Evolutionary conservation across 108 stramenopile species (phyloP), one percentile per base, ranked within the genome.

Genomic region (Nitzschia sp.): DNA sequence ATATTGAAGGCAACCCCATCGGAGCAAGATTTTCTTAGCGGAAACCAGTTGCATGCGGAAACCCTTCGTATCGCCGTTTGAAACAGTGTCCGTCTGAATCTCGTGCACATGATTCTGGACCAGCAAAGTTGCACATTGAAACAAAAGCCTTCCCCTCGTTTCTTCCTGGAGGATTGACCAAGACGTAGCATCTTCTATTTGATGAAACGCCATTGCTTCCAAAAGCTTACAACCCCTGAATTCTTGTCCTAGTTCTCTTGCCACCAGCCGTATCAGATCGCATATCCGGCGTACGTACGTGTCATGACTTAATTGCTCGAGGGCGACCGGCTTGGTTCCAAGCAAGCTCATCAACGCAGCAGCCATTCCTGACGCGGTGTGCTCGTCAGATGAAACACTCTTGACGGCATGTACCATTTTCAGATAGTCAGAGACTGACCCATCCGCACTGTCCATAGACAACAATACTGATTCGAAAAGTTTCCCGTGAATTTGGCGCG

Each of bases 361-460:
- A 53, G 79, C 76, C 37, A 83, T 65, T 10, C 71, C 76, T 75
- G 66, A 70, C 19, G 80, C 74, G 29, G 80, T 72, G 17, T 78
- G 14, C 6, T 69, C n/a, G 10, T 15, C 29, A 38, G 82, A 75
- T 11, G 87, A 56, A 10, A 69, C 68, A 37, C 22, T 52, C 46
- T 83, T 75, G 25, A 90, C 80, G 41, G 86, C 86, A 57, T 57
- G 72, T 17, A 87, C 62, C 76, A 90, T 83, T 22, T 58, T 61
- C 6, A 90, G 53, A 39, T 72, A 70, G 53, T 85, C 80, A 9
- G 65, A 71, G 8, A 34, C 41, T 26, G 71, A 42, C 12, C 57
- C 38, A 17, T 43, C 34, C 15, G 15, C 48, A 0, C 37, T 67
- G 19, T 78, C 75, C 44, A 76, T 53, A 15, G 41, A 59, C 6